Conservation (phyloP, 23 red algal genomes). For the Gracilaria vermiculophylla region DNA sequence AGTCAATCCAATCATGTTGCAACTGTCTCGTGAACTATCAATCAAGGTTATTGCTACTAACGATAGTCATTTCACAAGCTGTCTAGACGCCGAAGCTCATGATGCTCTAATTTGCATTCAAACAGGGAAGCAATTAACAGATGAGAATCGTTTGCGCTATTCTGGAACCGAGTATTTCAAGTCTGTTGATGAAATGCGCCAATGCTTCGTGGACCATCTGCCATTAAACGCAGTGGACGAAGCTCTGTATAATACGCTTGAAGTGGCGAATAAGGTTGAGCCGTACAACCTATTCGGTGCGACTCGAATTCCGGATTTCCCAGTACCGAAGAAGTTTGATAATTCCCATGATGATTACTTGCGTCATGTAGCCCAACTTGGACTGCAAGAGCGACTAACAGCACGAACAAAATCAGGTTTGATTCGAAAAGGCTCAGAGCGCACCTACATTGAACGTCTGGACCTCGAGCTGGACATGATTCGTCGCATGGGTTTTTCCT, state of each 20-base stretch:
- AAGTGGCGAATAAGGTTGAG: conserved; percentile 82
- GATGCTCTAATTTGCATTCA: conserved; percentile 95
- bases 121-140: conserved; percentile 79
- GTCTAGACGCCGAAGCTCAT: conserved; percentile 79
- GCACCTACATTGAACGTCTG: conserved; percentile 76
- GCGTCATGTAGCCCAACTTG: conserved; percentile 17
- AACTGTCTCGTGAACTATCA: conserved; percentile 57
- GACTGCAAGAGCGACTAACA: conserved; percentile 28
- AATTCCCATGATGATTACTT: conserved; percentile 53
- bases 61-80: conserved; percentile 93
- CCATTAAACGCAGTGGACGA: conserved; percentile 31
- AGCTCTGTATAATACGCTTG: conserved; percentile 77
- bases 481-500: conserved; percentile 78
- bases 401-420: neutral
- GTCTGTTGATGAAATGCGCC: conserved; percentile 82
- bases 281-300: conserved; percentile 70
- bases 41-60: conserved; percentile 91
- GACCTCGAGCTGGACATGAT: conserved; percentile 87
- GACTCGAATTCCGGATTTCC: conserved; percentile 84
- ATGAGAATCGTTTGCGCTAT: conserved; percentile 86
- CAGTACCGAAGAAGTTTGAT: conserved; percentile 54
- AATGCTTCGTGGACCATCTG: conserved; percentile 77
- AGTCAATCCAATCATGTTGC: conserved; percentile 65
- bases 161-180: conserved; percentile 93
- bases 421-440: neutral